Evolutionary conservation across 108 stramenopile genomes (phyloP), one percentile per base, ranked within the genome.

Genomic region (Aureococcus anophagefferens): DNA sequence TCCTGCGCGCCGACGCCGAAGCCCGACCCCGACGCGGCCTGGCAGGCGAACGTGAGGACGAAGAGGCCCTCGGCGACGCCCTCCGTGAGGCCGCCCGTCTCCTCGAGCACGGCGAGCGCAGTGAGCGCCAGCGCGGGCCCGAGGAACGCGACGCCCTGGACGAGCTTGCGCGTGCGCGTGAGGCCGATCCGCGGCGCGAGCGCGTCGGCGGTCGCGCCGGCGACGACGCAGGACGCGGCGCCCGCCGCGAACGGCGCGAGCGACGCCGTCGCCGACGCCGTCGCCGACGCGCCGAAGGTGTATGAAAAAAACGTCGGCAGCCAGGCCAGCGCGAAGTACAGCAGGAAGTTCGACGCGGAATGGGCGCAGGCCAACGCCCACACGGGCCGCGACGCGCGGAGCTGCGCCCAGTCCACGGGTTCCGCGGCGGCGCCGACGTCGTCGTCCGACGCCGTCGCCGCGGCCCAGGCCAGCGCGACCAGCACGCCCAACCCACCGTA

Each of bases 281-380:
- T 13, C 40, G 40, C 13, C 9, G 9, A 11, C 5, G 5, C 40
- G 5, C 40, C 40, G 13, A 44, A 44, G 9, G 13, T 13, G 40
- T 44, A 5, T 5, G 13, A 5, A 13, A 44, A 94, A 69, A 91
- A 94, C 40, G 91, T 91, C 25, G 93, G 93, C 63, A 88, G 84
- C 93, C 93, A 94, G 0, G 89, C 82, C 18, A 94, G 72, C 35
- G 80, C 64, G 63, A 89, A 90, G 80, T 94, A 94, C 59, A 94
- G 70, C n/a, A 88, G 88, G 87, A 87, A 92, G 73, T 94, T 94
- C 68, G 91, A 90, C 13, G 91, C 86, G 29, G 87, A 89, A 70
- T 94, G 93, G 5, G 91, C 93, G n/a, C 86, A 59, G 15, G 84
- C 80, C 83, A 93, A 89, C 5, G 84, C 88, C 87, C 85, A 89